These are phyloP conservation scores for Akebia trifoliata DNA, from an alignment of 164 flowering plant species.

Conservation along the genomic window DNA sequence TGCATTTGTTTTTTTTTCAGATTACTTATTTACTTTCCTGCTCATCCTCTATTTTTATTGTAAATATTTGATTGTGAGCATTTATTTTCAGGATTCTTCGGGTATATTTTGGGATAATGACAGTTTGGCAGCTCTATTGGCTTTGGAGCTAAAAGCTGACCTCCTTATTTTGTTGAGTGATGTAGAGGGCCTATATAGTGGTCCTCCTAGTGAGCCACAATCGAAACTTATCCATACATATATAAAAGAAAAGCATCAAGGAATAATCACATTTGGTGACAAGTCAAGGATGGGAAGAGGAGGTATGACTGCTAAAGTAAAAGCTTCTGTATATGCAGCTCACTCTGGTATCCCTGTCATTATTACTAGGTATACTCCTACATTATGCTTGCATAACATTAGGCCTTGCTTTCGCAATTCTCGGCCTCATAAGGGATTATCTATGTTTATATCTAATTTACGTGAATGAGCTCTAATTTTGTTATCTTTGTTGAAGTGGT, in stretches of 20 bases:
- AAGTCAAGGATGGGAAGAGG: slow-evolving; percentile 97
- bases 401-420: too few species aligned
- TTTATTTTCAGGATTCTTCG: slow-evolving; percentile 77
- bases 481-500: slow-evolving; percentile 50
- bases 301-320: slow-evolving; percentile 99
- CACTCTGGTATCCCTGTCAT: slow-evolving; percentile 89
- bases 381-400: too few species aligned
- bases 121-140: slow-evolving; percentile 90
- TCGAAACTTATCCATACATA: slow-evolving; percentile 87
- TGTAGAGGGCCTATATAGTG: slow-evolving; percentile 94
- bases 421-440: too few species aligned
- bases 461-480: slow-evolving; percentile 12
- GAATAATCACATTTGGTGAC: slow-evolving; percentile 87
- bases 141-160: slow-evolving; percentile 91
- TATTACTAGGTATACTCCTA: slow-evolving; percentile 66
- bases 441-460: neutral
- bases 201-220: slow-evolving; percentile 86
- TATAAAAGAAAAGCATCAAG: slow-evolving; percentile 65
- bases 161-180: slow-evolving; percentile 91
- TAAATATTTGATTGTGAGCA: slow-evolving; percentile 10
- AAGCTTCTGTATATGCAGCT: slow-evolving; percentile 89
- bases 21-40: too few species aligned
- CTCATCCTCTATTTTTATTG: too few species aligned
- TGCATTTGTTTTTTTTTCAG: too few species aligned
- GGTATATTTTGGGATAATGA: slow-evolving; percentile 99